A percentile compares a stretch with the other conserved stretches of the same genome.
Evolutionary conservation across 2,329 filamentous ascomycete species (phyloP).

Genomic region (Penicillium sp.): DNA sequence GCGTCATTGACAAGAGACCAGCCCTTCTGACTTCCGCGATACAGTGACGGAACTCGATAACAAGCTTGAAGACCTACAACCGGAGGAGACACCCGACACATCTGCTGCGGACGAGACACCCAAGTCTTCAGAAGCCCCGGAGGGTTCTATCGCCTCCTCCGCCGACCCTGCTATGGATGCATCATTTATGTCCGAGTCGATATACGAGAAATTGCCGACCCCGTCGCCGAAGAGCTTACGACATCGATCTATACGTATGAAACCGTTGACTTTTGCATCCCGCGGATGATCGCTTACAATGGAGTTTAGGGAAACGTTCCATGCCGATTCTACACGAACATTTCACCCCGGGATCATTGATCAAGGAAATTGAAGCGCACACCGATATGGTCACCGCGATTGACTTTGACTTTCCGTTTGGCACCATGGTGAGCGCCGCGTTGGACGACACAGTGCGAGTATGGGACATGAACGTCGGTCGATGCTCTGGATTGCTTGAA

Average conservation of each 20-base stretch:
- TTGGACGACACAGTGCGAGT: slow-evolving; percentile 92
- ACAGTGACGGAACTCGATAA: slow-evolving; percentile 59
- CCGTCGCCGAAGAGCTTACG: slow-evolving; percentile 59
- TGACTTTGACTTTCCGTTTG: slow-evolving; percentile 97
- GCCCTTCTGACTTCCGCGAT: slow-evolving; percentile 2
- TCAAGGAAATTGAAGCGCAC: slow-evolving; percentile 86
- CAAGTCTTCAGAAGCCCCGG: slow-evolving; percentile 37
- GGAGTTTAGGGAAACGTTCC: slow-evolving; percentile 59
- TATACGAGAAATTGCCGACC: slow-evolving; percentile 84
- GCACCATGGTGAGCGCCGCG: slow-evolving; percentile 87
- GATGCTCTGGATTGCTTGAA: slow-evolving; percentile 87
- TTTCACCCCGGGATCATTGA: slow-evolving; percentile 82
- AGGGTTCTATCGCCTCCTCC: slow-evolving; percentile 52
- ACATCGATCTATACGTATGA: slow-evolving; percentile 44
- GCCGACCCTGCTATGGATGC: slow-evolving; percentile 53
- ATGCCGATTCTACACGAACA: slow-evolving; percentile 97
- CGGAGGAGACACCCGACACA: slow-evolving; percentile 46
- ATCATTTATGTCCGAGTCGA: slow-evolving; percentile 94
- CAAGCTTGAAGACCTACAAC: slow-evolving; percentile 60
- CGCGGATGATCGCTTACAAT: slow-evolving; percentile 21
- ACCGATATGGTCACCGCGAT: slow-evolving; percentile 82
- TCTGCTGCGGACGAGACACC: slow-evolving; percentile 35
- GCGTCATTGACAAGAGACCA: slow-evolving; percentile 1
- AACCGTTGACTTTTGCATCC: neutral
- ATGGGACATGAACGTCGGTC: slow-evolving; percentile 92